Conservation (phyloP, 495 filamentous ascomycete genomes). For the Penicillium cataractarum region DNA sequence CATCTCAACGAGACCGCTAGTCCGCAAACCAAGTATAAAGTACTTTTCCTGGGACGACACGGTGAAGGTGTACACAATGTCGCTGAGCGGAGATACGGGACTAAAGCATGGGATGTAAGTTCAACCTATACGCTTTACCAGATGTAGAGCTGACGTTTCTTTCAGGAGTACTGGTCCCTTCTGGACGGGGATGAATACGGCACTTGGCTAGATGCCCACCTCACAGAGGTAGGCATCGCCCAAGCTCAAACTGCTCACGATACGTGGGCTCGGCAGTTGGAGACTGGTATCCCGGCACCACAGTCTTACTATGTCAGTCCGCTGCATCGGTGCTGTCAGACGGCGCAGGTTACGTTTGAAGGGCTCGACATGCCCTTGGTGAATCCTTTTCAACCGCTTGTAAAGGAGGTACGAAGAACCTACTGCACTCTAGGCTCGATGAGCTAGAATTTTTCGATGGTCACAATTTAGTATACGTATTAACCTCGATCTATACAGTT, state of each 20-base stretch:
- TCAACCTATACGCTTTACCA: background rate
- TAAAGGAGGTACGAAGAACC: slow-evolving; percentile 61
- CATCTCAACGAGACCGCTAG: slow-evolving; percentile 53
- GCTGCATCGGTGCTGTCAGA: slow-evolving; percentile 69
- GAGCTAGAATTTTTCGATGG: background rate
- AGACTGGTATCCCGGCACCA: slow-evolving; percentile 61
- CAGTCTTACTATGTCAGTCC: slow-evolving; percentile 75
- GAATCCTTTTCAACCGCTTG: slow-evolving; percentile 59
- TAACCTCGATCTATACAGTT: slow-evolving; percentile 28
- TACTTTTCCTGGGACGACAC: slow-evolving; percentile 73
- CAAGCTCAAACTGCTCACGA: slow-evolving; percentile 67
- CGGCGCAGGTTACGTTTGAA: slow-evolving; percentile 64
- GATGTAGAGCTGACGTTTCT: background rate
- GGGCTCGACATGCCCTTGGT: slow-evolving; percentile 54
- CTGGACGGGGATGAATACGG: slow-evolving; percentile 68
- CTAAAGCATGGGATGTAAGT: slow-evolving; percentile 65
- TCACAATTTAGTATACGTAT: background rate
- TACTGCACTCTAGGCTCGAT: background rate
- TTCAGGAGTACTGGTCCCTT: slow-evolving; percentile 70
- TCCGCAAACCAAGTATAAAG: slow-evolving; percentile 57
- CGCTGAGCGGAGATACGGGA: slow-evolving; percentile 67
- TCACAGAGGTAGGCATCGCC: slow-evolving; percentile 63
- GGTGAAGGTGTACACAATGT: slow-evolving; percentile 75
- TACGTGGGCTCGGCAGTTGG: slow-evolving; percentile 64
- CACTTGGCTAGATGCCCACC: slow-evolving; percentile 72